A percentile compares a stretch with the other conserved stretches of the same genome.
phyloP scores from a whole-genome alignment of 768 basidiomycete species.

The Mycena galericulata region DNA sequence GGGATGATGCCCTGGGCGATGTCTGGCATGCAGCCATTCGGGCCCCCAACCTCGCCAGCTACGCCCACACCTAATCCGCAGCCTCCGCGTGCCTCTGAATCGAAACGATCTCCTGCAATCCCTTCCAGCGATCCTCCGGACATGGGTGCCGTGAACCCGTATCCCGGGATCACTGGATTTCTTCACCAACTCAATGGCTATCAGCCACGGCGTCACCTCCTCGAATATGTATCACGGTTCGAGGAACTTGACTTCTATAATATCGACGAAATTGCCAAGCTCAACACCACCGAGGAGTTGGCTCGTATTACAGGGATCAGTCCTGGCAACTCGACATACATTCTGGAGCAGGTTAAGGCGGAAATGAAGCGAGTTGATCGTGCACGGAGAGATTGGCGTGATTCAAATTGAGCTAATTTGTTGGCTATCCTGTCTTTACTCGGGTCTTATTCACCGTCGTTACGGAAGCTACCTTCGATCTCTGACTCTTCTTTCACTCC shows the following conservation, averaged over 20 bases:
- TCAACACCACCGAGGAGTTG: neutral
- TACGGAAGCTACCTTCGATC: too few relatives aligned
- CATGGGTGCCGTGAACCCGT: slow-evolving; percentile 4
- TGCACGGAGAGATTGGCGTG: neutral
- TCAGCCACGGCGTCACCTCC: neutral
- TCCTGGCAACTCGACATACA: neutral
- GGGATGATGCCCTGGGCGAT: neutral
- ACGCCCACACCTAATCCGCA: neutral
- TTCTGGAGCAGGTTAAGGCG: slow-evolving; percentile 1
- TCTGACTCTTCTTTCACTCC: too few relatives aligned
- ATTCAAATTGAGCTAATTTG: too few relatives aligned
- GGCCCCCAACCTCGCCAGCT: neutral
- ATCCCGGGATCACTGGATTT: slow-evolving; percentile 8
- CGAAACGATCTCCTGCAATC: neutral
- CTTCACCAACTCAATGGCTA: neutral
- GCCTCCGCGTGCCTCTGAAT: neutral
- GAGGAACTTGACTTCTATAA: slow-evolving; percentile 15
- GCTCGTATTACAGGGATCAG: neutral
- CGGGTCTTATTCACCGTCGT: neutral
- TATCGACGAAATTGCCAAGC: slow-evolving; percentile 19
- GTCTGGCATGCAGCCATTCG: neutral
- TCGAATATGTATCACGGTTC: neutral
- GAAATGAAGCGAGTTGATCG: slow-evolving; percentile 14
- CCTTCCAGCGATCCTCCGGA: slow-evolving; percentile 22
- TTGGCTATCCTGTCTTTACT: slow-evolving; percentile 10